Evolutionary conservation across 2,329 filamentous ascomycete species (phyloP), one percentile per base, ranked within the genome.

Genomic region (Arthrobotrys iridis): DNA sequence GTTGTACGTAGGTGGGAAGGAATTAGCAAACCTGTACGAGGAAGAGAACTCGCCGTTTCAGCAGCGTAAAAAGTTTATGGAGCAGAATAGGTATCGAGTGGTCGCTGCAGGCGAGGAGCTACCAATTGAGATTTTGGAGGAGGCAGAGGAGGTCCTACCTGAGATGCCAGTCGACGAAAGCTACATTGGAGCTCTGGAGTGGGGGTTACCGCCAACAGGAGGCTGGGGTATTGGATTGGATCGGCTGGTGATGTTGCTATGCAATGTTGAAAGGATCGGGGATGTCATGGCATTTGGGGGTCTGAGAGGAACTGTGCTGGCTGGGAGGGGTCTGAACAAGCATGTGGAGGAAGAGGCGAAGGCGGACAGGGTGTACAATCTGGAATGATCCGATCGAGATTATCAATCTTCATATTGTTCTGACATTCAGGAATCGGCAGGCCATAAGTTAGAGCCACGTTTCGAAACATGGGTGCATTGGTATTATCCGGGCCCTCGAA

Each of bases 191-290:
- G 92, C 92, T 2, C 83, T 99, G 58, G 92, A 96, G 81, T 93
- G 92, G 83, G 95, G 93, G 0, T 84, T 99, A 73, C 95, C 95
- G n/a, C 93, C 95, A 0, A 99, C 95, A 0, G 95, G 94, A 0
- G 95, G 95, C 3, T 99, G 95, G 95, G 95, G 95, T 0, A 96
- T 93, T 79, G 95, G 95, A 0, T 85, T 99, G 43, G 95, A 99
- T 83, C 86, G 95, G 62, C 84, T 99, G 60, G 90, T 93, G 37
- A 99, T 99, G 95, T 83, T 97, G 55, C 92, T 98, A 79, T 88
- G 90, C 0, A 93, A 92, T 0, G 86, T 88, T 35, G 88, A 88
- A 81, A 87, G 91, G 78, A 97, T 99, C 80, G 88, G 88, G 40
- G 93, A 98, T 82, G 93, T 94, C 15, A 83, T 98, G 79, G 89